Evolutionary conservation across 192 early-diverging fungal genomes (phyloP).

Genomic region (Allomyces arbusculus): DNA sequence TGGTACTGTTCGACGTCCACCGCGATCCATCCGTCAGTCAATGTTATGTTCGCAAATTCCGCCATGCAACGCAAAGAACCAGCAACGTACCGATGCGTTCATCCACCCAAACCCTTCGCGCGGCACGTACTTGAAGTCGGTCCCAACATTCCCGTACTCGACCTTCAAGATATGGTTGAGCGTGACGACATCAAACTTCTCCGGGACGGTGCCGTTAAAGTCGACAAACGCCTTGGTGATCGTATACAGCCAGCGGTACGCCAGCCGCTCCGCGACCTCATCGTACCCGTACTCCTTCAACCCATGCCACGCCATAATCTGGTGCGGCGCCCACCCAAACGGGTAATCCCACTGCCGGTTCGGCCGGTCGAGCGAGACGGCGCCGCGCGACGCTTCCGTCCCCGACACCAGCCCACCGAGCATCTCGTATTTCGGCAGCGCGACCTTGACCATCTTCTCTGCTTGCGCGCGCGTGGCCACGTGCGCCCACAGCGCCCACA

Average conservation of each 20-base stretch:
- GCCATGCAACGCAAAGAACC: conserved; percentile 1
- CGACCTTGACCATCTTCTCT: conserved; percentile 39
- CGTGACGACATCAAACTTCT: conserved; percentile 88
- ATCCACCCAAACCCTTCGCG: conserved; percentile 98
- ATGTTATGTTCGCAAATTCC: too few species aligned
- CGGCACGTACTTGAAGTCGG: conserved; percentile 79
- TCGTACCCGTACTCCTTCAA: conserved; percentile 62
- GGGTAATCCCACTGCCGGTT: conserved; percentile 92
- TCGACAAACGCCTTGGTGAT: conserved; percentile 91
- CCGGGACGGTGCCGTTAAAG: conserved; percentile 88
- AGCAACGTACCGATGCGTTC: conserved; percentile 46
- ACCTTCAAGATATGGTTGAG: conserved; percentile 79
- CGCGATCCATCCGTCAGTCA: not conserved
- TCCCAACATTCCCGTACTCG: conserved; percentile 91
- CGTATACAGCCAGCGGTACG: conserved; percentile 91
- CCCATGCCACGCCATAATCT: conserved; percentile 89
- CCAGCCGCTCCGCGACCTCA: conserved; percentile 48
- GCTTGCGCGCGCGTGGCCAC: conserved; percentile 58
- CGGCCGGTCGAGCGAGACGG: conserved; percentile 57
- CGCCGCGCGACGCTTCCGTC: conserved; percentile 74
- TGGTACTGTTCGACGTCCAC: conserved; percentile 21
- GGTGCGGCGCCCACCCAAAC: conserved; percentile 97
- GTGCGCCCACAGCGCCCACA: conserved; percentile 85
- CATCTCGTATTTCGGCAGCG: conserved; percentile 69
- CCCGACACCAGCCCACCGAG: conserved; percentile 79